Conservation (phyloP, 306 rosid genomes). For the Oemleria cerasiformis region DNA sequence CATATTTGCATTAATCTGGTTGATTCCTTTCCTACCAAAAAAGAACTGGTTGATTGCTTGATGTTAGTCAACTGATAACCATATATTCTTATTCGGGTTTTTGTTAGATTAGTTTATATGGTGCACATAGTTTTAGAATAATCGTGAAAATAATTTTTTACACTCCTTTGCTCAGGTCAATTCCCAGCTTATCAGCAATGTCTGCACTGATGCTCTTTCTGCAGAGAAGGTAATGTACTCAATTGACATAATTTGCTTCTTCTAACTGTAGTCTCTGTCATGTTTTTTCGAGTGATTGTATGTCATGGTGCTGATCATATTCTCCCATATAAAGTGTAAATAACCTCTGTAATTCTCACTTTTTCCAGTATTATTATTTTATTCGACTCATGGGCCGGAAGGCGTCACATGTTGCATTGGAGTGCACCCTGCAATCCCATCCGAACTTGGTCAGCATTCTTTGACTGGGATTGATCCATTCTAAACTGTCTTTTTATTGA, state of each 20-base stretch:
- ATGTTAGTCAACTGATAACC: background rate
- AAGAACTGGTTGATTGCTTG: background rate
- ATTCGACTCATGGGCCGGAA: constrained; percentile 98
- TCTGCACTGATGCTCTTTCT: constrained; percentile 95
- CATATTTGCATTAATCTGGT: background rate
- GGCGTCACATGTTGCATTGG: constrained; percentile 94
- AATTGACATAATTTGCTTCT: background rate
- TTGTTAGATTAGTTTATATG: background rate
- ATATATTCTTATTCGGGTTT: background rate
- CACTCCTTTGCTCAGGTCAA: constrained; percentile 58
- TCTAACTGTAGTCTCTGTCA: background rate
- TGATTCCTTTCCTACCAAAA: background rate
- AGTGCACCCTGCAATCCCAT: constrained; percentile 98
- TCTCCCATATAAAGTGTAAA: background rate
- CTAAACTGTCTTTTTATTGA: background rate
- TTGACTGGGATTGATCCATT: constrained; percentile 12
- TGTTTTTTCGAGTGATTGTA: background rate
- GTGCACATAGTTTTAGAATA: background rate
- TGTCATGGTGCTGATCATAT: background rate
- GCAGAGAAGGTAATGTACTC: constrained; percentile 79
- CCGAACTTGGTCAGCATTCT: constrained; percentile 74
- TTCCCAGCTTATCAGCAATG: constrained; percentile 97
- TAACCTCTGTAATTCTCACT: constrained; percentile 4
- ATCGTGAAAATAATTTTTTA: constrained; percentile 4
- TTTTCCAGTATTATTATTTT: constrained; percentile 83